Conservation (phyloP, 2,329 filamentous ascomycete species). For the Colletotrichum sp. region DNA sequence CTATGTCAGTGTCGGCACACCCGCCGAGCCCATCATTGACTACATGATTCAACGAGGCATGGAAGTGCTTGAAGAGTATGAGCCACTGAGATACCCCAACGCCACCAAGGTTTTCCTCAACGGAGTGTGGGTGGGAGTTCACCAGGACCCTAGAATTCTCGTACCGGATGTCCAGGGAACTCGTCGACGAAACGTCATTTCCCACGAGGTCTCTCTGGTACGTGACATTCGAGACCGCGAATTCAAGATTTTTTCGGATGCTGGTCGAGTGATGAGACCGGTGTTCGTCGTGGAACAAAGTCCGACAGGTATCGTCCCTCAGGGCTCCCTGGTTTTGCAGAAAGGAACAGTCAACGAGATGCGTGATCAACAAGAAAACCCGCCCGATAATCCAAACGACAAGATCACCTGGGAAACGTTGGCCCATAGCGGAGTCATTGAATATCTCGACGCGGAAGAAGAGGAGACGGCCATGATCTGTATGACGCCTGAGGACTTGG, state of each 20-base stretch:
- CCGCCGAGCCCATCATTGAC: constrained; percentile 86
- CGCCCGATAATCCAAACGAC: constrained; percentile 61
- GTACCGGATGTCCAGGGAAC: constrained; percentile 80
- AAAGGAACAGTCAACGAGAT: constrained; percentile 79
- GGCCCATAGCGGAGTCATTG: constrained; percentile 83
- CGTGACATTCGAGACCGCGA: constrained; percentile 96
- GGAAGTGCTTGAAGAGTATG: constrained; percentile 96
- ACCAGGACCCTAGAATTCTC: constrained; percentile 85
- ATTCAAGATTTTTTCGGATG: constrained; percentile 98
- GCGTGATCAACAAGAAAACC: constrained; percentile 75
- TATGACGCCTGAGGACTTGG: constrained; percentile 96
- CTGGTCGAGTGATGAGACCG: constrained; percentile 91
- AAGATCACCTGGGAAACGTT: constrained; percentile 91
- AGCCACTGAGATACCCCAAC: constrained; percentile 82
- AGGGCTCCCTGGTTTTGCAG: constrained; percentile 80
- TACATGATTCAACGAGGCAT: constrained; percentile 97
- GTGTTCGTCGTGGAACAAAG: constrained; percentile 89
- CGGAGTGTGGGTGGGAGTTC: constrained; percentile 96
- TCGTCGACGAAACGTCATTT: constrained; percentile 81
- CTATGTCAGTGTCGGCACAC: constrained; percentile 94
- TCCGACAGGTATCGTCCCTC: constrained; percentile 67
- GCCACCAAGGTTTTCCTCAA: constrained; percentile 99
- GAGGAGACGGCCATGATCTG: constrained; percentile 99
- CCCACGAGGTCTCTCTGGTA: constrained; percentile 91
- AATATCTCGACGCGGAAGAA: constrained; percentile 97